Evolutionary conservation across 2,329 filamentous ascomycete genomes (phyloP), one percentile per base, ranked within the genome.

Genomic region (Capronia epimyces): DNA sequence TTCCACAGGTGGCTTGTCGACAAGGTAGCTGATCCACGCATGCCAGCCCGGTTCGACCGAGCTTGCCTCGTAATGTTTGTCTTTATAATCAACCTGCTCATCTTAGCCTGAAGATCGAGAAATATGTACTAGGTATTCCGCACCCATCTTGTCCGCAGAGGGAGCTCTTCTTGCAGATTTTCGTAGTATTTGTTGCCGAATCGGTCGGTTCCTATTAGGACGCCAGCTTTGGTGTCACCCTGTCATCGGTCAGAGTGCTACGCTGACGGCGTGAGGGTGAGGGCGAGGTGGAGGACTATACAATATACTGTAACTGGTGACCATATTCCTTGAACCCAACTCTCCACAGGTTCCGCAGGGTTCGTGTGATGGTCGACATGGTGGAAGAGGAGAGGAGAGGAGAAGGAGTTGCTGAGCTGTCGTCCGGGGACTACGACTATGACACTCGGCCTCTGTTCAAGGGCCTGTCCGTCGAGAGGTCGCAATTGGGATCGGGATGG

Each of bases 131-230:
- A 12, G 24, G 18, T 18, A 27, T 21, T 42, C 24, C 50, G 15
- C 49, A 56, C 49, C 53, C 53, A 56, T 54, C 53, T 34, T 12
- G 54, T 46, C 44, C 57, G 68, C 77, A 95, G 77, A 52, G 93
- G 93, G 53, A 98, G 79, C 71, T 98, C 93, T 68, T 97, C 89
- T 55, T 76, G 73, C 66, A 82, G 72, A 77, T 98, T 96, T 79
- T 98, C 93, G 70, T 82, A 98, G 79, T 80, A 98, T 76, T 95
- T 97, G 82, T 98, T 98, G 71, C 93, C 94, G 68, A 84, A 94
- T 70, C 83, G 82, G 76, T 98, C 93, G 65, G 75, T 80, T 64
- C 85, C 93, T 60, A 98, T 81, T 61, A 95, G 78, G 37, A 81
- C 83, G 65, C 93, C 94, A 66, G 86, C 83, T 77, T 98, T 98